Evolutionary conservation across 257 asterid genomes (phyloP).

Genomic region (Haberlea rhodopensis): DNA sequence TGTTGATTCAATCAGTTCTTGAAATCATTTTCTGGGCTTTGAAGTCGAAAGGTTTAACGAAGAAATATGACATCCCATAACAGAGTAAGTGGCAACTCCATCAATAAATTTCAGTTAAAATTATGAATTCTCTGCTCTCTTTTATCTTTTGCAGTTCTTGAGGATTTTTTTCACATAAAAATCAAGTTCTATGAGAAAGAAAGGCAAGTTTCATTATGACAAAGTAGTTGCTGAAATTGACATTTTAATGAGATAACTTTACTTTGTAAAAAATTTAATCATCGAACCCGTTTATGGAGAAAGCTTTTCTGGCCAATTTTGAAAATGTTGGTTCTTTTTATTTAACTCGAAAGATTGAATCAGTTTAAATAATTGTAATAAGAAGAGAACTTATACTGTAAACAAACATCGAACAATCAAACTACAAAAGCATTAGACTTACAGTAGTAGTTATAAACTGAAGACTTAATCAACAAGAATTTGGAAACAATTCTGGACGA

Average conservation of each 20-base stretch:
- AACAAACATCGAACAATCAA: no score
- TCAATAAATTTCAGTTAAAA: neutral
- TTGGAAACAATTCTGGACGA: no score
- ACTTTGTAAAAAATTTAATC: neutral
- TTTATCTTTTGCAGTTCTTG: slow-evolving; percentile 66
- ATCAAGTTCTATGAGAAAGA: slow-evolving; percentile 76
- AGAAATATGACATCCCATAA: slow-evolving; percentile 94
- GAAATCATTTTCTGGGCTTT: no score
- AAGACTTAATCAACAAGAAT: no score
- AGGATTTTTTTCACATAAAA: slow-evolving; percentile 76
- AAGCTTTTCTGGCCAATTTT: slow-evolving; percentile 59
- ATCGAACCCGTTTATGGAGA: slow-evolving; percentile 43
- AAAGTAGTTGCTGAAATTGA: no score
- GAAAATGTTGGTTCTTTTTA: no score
- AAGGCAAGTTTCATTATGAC: slow-evolving; percentile 47
- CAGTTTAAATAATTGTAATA: no score
- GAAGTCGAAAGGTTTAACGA: slow-evolving; percentile 70
- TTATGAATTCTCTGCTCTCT: slow-evolving; percentile 15
- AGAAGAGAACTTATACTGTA: no score
- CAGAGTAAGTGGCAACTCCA: slow-evolving; percentile 54
- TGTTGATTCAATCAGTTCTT: no score
- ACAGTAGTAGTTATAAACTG: no score
- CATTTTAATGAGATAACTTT: neutral
- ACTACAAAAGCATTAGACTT: no score
- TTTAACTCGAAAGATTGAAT: no score